Conservation (phyloP, 768 basidiomycete species). For the Lanmaoa rubissima region DNA sequence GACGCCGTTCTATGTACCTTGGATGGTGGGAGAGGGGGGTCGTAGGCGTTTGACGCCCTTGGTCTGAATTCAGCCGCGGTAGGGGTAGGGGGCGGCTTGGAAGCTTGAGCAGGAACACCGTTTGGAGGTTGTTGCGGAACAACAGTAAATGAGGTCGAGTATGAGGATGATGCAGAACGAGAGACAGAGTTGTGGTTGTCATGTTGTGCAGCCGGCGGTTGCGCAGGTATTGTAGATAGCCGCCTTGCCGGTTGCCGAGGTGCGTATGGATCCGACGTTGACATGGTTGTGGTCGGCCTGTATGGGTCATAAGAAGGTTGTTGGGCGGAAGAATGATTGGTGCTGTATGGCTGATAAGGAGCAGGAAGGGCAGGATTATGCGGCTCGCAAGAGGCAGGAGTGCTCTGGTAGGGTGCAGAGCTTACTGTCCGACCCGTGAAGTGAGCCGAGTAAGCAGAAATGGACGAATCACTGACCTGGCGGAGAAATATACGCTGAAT, state of each 20-base stretch:
- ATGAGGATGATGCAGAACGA: constrained; percentile 27
- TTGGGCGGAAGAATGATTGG: constrained; percentile 16
- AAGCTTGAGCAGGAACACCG: constrained; percentile 26
- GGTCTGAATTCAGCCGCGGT: constrained; percentile 54
- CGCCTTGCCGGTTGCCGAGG: constrained; percentile 14
- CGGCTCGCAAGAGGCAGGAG: constrained; percentile 24
- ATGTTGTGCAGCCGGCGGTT: constrained; percentile 33
- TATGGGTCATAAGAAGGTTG: constrained; percentile 36
- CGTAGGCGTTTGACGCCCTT: constrained; percentile 69
- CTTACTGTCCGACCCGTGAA: constrained; percentile 10
- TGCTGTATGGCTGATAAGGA: constrained; percentile 16
- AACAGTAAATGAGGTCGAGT: constrained; percentile 17
- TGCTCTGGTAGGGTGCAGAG: constrained; percentile 10
- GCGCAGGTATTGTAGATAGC: constrained; percentile 11
- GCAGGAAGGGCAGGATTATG: constrained; percentile 20
- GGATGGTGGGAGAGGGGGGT: constrained; percentile 65
- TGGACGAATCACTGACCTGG: constrained; percentile 23
- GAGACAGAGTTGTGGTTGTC: constrained; percentile 27
- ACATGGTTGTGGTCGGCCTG: constrained; percentile 25
- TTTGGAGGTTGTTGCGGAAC: constrained; percentile 19
- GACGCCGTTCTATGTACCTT: constrained; percentile 33
- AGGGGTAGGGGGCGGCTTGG: constrained; percentile 35
- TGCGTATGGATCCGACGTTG: constrained; percentile 23
- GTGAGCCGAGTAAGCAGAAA: constrained; percentile 1
- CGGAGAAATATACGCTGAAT: constrained; percentile 13